A percentile compares a stretch with the other conserved stretches of the same genome.
Evolutionary conservation across 257 asterid genomes (phyloP).

Genomic region (Penstemon newberryi): DNA sequence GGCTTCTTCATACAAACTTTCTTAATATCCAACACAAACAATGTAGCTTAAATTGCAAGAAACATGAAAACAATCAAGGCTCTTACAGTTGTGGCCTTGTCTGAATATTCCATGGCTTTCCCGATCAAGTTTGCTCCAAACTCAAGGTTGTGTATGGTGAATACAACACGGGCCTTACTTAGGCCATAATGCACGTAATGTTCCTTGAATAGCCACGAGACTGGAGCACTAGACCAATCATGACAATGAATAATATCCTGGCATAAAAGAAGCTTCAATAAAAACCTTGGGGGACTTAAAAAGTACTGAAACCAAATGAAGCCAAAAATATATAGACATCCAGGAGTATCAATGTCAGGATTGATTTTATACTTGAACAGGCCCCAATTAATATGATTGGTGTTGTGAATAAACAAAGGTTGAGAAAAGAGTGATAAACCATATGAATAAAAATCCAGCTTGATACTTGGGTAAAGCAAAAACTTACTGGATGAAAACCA

Average conservation of each 20-base stretch:
- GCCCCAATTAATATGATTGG: background rate
- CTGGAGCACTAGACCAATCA: conserved; percentile 99
- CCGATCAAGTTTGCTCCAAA: conserved; percentile 76
- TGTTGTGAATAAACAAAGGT: conserved; percentile 13
- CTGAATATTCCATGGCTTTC: conserved; percentile 75
- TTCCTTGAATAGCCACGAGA: conserved; percentile 91
- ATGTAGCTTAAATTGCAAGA: background rate
- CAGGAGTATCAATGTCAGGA: conserved; percentile 21
- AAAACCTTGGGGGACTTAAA: conserved; percentile 21
- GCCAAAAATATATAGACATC: conserved; percentile 12
- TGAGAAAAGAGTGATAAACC: conserved; percentile 4
- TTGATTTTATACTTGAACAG: background rate
- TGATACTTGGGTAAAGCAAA: conserved; percentile 12
- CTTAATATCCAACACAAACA: conserved; percentile 13
- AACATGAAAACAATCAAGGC: conserved; percentile 22
- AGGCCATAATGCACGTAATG: conserved; percentile 82
- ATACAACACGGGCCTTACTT: conserved; percentile 84
- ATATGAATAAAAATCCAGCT: conserved; percentile 10
- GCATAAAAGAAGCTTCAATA: conserved; percentile 24
- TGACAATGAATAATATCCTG: conserved; percentile 98
- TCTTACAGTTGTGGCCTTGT: conserved; percentile 92
- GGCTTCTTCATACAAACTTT: conserved; percentile 20
- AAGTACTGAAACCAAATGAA: conserved; percentile 8
- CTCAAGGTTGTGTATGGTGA: conserved; percentile 97
- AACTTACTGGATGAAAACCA: conserved; percentile 90